A percentile compares a stretch with the other conserved stretches of the same genome.
phyloP scores from a whole-genome alignment of 345 rosid species.

The Acer negundo region DNA sequence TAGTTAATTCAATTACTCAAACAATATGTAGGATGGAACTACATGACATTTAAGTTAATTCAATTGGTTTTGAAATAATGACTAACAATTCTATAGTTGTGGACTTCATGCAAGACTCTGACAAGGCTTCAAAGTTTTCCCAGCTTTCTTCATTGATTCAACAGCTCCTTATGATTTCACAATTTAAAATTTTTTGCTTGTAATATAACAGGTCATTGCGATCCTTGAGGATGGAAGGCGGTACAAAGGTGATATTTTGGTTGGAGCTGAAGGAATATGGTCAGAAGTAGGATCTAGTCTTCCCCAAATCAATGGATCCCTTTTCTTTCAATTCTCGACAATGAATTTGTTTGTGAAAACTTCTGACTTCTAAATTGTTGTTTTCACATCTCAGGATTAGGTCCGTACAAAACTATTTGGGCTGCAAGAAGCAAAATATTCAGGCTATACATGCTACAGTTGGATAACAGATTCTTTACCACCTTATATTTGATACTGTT shows the following conservation, averaged over 20 bases:
- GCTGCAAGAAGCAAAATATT: conserved; percentile 25
- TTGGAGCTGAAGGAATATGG: conserved; percentile 11
- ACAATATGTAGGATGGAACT: conserved; percentile 24
- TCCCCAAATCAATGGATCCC: neutral
- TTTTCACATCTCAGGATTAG: conserved; percentile 17
- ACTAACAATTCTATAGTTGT: conserved; percentile 28
- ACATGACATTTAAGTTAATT: conserved; percentile 24
- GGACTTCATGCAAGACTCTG: conserved; percentile 13
- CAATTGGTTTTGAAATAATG: conserved; percentile 23
- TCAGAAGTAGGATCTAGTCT: neutral
- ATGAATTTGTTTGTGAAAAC: neutral
- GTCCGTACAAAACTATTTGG: conserved; percentile 26
- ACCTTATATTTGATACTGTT: neutral
- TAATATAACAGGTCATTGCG: neutral
- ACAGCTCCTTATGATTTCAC: neutral
- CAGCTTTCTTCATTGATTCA: neutral
- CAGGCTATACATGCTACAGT: conserved; percentile 25
- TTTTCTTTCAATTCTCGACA: neutral
- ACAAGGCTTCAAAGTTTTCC: neutral
- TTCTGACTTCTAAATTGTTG: neutral
- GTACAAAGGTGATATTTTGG: conserved; percentile 11
- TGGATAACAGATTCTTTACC: conserved; percentile 18
- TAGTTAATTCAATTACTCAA: neutral
- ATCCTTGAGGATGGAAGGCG: conserved; percentile 5
- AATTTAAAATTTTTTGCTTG: neutral